Evolutionary conservation across 768 basidiomycete species (phyloP).

Genomic region (Calocera cornea): DNA sequence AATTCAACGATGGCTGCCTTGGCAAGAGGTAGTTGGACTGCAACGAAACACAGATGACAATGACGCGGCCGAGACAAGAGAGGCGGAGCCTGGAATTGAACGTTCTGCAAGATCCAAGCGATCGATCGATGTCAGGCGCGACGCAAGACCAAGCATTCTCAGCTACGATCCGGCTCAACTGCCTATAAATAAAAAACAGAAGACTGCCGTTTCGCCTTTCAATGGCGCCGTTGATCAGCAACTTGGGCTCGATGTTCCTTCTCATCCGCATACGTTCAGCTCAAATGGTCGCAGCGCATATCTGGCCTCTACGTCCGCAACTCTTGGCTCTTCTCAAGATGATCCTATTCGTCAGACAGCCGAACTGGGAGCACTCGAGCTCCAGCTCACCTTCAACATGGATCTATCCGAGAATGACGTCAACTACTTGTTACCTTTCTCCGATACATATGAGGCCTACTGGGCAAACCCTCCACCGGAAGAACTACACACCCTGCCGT

Average conservation of each 20-base stretch:
- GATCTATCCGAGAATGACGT: background rate
- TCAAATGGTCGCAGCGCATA: too few relatives aligned
- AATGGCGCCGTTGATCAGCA: too few relatives aligned
- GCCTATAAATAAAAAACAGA: too few relatives aligned
- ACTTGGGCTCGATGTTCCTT: too few relatives aligned
- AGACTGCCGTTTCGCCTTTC: too few relatives aligned
- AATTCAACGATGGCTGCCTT: background rate
- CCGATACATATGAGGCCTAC: background rate
- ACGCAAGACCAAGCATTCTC: background rate
- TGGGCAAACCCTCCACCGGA: background rate
- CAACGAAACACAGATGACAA: background rate
- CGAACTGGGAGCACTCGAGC: background rate
- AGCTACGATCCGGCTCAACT: too few relatives aligned
- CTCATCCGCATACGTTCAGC: too few relatives aligned
- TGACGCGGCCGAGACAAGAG: background rate
- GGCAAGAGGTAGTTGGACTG: background rate
- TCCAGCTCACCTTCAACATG: background rate
- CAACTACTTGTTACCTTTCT: background rate
- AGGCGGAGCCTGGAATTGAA: background rate
- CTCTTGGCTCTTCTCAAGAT: background rate
- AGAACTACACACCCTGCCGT: background rate
- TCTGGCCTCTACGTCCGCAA: background rate
- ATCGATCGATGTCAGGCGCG: background rate
- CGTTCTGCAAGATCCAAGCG: background rate
- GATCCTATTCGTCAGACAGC: background rate